phyloP scores from a whole-genome alignment of 257 asterid genomes.

The Solanum raphanifolium region DNA sequence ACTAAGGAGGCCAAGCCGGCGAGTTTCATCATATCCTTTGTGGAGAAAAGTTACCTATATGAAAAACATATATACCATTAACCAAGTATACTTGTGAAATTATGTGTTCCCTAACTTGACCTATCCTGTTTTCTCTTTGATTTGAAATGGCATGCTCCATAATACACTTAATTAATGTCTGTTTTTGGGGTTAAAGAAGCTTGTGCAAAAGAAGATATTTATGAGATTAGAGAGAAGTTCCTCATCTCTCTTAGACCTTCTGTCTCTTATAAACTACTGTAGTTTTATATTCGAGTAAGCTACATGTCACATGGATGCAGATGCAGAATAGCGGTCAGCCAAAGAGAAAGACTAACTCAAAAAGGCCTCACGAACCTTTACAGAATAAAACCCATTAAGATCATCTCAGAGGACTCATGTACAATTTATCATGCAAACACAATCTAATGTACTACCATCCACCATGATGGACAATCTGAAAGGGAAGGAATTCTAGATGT shows the following conservation, averaged over 20 bases:
- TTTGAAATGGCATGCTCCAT: neutral
- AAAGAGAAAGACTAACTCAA: neutral
- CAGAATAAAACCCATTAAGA: neutral
- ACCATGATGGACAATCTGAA: neutral
- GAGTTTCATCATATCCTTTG: conserved; percentile 97
- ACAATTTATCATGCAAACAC: neutral
- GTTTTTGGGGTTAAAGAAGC: neutral
- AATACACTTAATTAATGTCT: neutral
- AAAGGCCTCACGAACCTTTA: neutral
- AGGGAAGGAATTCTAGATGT: neutral
- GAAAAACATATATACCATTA: conserved; percentile 6
- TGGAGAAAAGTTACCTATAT: conserved; percentile 84
- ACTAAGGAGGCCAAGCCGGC: conserved; percentile 87
- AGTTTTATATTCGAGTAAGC: neutral
- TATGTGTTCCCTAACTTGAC: neutral
- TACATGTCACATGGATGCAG: neutral
- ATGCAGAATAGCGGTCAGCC: neutral
- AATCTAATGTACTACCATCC: neutral
- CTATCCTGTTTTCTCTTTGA: neutral
- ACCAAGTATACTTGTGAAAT: neutral
- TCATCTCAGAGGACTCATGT: neutral
- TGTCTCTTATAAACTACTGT: neutral
- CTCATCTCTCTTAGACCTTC: neutral
- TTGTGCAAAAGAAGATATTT: neutral
- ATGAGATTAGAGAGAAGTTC: neutral